Percentiles rank a stretch among this genome's conserved stretches.
These are phyloP conservation scores for Glycine soja DNA, from an alignment of 306 rosid species.

Conservation along the genomic window DNA sequence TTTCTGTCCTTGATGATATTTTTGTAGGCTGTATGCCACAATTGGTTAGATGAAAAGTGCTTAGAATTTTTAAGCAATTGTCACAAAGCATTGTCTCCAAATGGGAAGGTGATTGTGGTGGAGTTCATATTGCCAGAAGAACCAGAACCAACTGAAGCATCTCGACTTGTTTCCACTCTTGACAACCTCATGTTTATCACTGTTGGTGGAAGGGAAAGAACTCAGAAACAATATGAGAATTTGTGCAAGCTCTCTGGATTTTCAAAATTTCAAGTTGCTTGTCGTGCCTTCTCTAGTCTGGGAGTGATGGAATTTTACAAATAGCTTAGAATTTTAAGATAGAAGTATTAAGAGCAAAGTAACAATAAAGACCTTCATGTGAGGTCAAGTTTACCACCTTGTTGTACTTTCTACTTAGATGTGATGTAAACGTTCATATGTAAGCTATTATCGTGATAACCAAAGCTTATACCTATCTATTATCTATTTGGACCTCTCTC, in stretches of 20 bases:
- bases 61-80: conserved; percentile 39
- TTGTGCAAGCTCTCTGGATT: conserved; percentile 44
- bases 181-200: conserved; percentile 51
- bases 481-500: too few relatives aligned
- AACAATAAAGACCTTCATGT: not conserved
- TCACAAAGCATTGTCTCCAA: conserved; percentile 41
- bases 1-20: not conserved
- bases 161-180: conserved; percentile 31
- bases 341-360: not conserved
- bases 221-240: conserved; percentile 33
- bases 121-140: conserved; percentile 52
- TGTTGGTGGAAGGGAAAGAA: conserved; percentile 54
- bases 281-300: conserved; percentile 25
- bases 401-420: not conserved
- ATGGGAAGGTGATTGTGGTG: conserved; percentile 52
- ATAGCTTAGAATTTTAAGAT: not conserved
- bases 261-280: conserved; percentile 43
- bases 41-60: conserved; percentile 54
- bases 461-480: too few relatives aligned
- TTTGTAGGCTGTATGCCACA: conserved; percentile 38
- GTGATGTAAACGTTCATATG: not conserved
- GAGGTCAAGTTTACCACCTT: not conserved
- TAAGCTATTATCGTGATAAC: too few relatives aligned
- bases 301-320: conserved; percentile 54
- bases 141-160: conserved; percentile 30